Evolutionary conservation across 495 filamentous ascomycete genomes (phyloP).

Genomic region (Aspergillus homomorphus): DNA sequence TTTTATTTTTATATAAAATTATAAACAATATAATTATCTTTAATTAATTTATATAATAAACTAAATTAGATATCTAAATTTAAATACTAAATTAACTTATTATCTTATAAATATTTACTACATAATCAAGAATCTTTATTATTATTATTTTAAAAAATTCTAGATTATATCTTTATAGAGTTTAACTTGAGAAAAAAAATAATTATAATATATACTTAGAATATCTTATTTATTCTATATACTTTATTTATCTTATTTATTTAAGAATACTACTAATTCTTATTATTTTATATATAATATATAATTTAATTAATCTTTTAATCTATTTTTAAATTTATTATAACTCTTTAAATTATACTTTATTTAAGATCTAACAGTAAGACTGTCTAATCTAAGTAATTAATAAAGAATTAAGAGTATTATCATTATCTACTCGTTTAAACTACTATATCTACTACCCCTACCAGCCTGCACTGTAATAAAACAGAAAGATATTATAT

Average conservation of each 20-base stretch:
- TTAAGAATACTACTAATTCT: too few species aligned
- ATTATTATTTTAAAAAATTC: neutral
- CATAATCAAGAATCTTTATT: neutral
- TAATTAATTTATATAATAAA: constrained; percentile 1
- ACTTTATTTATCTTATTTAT: too few species aligned
- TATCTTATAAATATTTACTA: neutral
- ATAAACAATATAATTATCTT: neutral
- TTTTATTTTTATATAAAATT: neutral
- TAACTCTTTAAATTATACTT: constrained; percentile 1
- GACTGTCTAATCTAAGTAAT: neutral
- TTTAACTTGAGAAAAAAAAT: too few species aligned
- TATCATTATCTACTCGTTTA: too few species aligned
- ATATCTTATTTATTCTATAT: too few species aligned
- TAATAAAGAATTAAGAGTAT: too few species aligned
- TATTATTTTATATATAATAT: too few species aligned
- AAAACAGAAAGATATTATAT: neutral
- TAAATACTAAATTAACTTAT: neutral
- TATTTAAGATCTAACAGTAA: neutral
- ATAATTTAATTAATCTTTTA: too few species aligned
- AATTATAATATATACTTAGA: too few species aligned
- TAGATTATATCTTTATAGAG: too few species aligned
- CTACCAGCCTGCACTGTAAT: too few species aligned
- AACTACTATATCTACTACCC: too few species aligned
- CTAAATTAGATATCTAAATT: neutral
- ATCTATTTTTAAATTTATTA: neutral